These are phyloP conservation scores for Vitellaria paradoxa DNA, from an alignment of 179 eudicot genomes.

Conservation along the genomic window DNA sequence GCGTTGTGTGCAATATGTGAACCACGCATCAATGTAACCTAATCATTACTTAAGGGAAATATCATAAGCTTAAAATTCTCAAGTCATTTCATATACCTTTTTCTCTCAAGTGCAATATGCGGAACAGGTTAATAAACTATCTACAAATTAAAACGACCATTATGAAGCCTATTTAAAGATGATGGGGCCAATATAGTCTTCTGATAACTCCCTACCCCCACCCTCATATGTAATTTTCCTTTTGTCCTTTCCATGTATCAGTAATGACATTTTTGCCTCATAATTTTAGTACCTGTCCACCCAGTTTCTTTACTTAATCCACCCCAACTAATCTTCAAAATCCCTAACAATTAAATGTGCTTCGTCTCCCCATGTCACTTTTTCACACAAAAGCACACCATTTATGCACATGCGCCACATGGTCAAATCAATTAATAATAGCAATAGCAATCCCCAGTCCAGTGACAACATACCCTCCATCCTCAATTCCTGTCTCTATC, in stretches of 20 bases:
- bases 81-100: background rate
- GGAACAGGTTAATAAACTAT: background rate
- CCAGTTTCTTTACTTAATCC: background rate
- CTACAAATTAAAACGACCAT: background rate
- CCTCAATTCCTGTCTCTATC: too few species aligned
- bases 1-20: background rate
- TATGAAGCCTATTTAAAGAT: background rate
- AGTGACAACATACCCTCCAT: too few species aligned
- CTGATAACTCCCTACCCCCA: background rate
- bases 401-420: background rate
- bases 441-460: background rate
- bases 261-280: background rate
- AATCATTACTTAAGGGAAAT: background rate
- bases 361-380: background rate
- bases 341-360: conserved; percentile 6
- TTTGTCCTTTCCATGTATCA: background rate
- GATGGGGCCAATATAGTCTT: background rate
- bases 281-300: background rate
- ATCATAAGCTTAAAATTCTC: background rate
- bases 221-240: background rate
- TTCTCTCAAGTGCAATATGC: background rate
- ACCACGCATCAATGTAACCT: background rate
- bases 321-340: conserved; percentile 4
- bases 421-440: background rate
- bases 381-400: background rate